A percentile compares a stretch with the other conserved stretches of the same genome.
phyloP scores from a whole-genome alignment of 495 filamentous ascomycete genomes.

The Coniosporium apollinis region DNA sequence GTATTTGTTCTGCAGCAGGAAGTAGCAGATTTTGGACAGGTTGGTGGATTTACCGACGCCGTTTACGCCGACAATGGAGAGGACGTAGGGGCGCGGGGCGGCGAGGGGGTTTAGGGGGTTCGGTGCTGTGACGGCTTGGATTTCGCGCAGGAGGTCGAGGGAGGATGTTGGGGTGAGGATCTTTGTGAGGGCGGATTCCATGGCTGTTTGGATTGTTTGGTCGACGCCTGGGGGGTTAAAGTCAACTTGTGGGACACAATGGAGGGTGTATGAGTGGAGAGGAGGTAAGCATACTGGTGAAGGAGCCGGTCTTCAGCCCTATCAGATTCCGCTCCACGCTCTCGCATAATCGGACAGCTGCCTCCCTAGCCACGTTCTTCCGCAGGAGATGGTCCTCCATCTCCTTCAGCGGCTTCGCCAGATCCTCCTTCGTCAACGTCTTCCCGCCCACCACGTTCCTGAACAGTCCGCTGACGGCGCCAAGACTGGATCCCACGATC shows the following conservation, averaged over 20 bases:
- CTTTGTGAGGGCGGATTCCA: slow-evolving; percentile 79
- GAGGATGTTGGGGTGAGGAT: slow-evolving; percentile 93
- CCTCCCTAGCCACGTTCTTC: slow-evolving; percentile 94
- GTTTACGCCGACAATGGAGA: slow-evolving; percentile 95
- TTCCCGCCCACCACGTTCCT: slow-evolving; percentile 90
- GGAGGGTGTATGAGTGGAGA: not conserved
- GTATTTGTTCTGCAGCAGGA: slow-evolving; percentile 91
- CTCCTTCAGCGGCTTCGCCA: slow-evolving; percentile 78
- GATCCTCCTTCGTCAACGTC: slow-evolving; percentile 66
- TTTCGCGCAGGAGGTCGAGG: slow-evolving; percentile 83
- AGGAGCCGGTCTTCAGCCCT: slow-evolving; percentile 80
- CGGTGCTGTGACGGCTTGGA: slow-evolving; percentile 58
- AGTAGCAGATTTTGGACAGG: slow-evolving; percentile 90
- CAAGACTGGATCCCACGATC: slow-evolving; percentile 59
- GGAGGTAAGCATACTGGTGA: slow-evolving; percentile 49
- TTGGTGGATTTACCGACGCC: slow-evolving; percentile 97
- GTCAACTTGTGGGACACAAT: slow-evolving; percentile 4
- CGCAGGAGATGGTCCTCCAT: slow-evolving; percentile 92
- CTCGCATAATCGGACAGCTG: slow-evolving; percentile 78
- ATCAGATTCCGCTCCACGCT: slow-evolving; percentile 78
- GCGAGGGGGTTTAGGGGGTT: slow-evolving; percentile 30
- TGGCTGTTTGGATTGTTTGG: slow-evolving; percentile 59
- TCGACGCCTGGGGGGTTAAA: slow-evolving; percentile 40
- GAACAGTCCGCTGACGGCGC: slow-evolving; percentile 71
- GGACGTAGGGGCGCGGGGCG: slow-evolving; percentile 70